These are phyloP conservation scores for Boletus bicolor DNA, from an alignment of 768 basidiomycete species.

Conservation along the genomic window DNA sequence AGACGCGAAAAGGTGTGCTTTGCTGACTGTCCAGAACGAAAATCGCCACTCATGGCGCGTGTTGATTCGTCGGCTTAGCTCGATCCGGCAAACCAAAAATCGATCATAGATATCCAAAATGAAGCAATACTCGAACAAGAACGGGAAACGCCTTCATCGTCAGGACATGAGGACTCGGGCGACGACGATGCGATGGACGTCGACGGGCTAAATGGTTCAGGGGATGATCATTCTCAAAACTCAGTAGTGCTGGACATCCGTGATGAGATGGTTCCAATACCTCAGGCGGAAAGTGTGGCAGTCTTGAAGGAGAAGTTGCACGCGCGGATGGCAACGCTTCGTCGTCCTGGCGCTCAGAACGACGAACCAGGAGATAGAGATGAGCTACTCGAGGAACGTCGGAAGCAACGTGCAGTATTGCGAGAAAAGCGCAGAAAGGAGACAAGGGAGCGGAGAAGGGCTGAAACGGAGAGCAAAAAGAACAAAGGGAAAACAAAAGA, in stretches of 20 bases:
- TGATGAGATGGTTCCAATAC: conserved; percentile 58
- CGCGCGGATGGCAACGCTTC: conserved; percentile 67
- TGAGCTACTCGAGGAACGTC: conserved; percentile 76
- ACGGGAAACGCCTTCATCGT: conserved; percentile 26
- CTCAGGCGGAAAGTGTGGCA: conserved; percentile 56
- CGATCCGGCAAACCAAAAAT: conserved; percentile 88
- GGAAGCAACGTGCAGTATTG: conserved; percentile 74
- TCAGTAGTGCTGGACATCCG: not conserved
- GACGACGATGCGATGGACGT: conserved; percentile 26
- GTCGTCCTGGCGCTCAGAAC: conserved; percentile 38
- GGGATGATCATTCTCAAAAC: not conserved
- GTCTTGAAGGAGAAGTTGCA: conserved; percentile 72
- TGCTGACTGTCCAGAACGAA: not conserved
- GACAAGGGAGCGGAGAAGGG: conserved; percentile 76
- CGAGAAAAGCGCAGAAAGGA: conserved; percentile 83
- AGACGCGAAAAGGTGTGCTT: conserved; percentile 73
- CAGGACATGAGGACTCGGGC: conserved; percentile 28
- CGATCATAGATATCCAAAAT: conserved; percentile 67
- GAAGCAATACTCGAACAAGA: conserved; percentile 40
- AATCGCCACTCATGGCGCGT: not conserved
- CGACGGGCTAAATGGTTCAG: conserved; percentile 32
- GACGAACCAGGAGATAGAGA: conserved; percentile 65
- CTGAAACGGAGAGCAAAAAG: conserved; percentile 56
- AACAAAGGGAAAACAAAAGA: conserved; percentile 49
- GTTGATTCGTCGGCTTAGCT: conserved; percentile 48